Base-by-base conservation (phyloP, 139 green algal species). In the Prasinococcaceae sp. region DNA sequence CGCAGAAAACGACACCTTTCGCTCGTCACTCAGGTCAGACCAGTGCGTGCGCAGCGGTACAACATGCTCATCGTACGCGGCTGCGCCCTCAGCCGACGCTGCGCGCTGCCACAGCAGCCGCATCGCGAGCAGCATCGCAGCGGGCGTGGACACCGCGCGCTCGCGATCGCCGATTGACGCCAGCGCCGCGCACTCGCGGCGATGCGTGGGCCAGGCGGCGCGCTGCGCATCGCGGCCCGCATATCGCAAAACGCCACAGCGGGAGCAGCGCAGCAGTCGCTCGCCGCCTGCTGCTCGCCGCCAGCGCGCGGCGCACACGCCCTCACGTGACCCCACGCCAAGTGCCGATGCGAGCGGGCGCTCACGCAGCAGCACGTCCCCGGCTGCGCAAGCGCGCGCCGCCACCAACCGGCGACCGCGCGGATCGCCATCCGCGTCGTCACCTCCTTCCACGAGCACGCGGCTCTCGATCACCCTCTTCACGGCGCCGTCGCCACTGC, bases 181-280 rank as follows among this genome's bases (percentile, higher is more conserved):
- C 19, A 85, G 55, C 17, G 71, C 71, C 2, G 52, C 58, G 47
- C 75, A 83, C 63, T 88, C 80, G 23, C 73, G 36, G 29, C 48
- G 58, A 68, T 80, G 75, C 0, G 67, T 67, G 0, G 40, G 22
- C 78, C 80, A 88, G 3, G 75, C 78, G 3, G 44, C 49, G 0
- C 25, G 35, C 59, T 88, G 80, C 32, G 79, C 69, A 1, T 73
- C 72, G 0, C 55, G 33, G 28, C 30, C 46, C 42, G 56, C 64
- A 53, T 82, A 88, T 22, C 63, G 55, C 22, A 62, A 70, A 9
- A 78, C 55, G 43, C 64, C 71, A 50, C 63, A 81, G 1, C 61
- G 46, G 24, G 45, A 46, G 61, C 77, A 84, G 12, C 66, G 66
- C 39, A 70, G 58, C 20, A 72, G 57, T 2, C 17, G 19, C 6